Base-by-base conservation (phyloP, 805 yeast genomes). In the Monosporozyma solicola region DNA sequence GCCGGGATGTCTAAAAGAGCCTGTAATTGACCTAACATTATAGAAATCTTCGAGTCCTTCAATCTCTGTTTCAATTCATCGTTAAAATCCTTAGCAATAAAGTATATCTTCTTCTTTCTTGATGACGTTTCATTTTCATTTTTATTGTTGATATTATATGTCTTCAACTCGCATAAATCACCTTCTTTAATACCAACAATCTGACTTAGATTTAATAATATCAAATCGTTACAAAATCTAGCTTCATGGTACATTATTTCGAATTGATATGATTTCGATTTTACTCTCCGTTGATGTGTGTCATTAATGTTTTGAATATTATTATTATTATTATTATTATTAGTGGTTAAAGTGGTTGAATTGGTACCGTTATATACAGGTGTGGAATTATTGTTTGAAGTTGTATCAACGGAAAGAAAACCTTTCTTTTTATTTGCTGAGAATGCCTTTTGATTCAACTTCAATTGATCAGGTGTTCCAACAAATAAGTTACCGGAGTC, bases 131-230 rank as follows among this genome's bases (percentile, higher is more conserved):
- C 31, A 25, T 46, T 20, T 13, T 41, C 9, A 13, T 22, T 8
- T 7, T 24, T 8, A 49, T 50, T 51, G 32, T 52, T 52, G 44
- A 61, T 62, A 50, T 69, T 72, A 31, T 77, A 73, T 32, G 83
- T 75, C 56, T 74, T 78, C 46, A 86, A 61, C 65, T 88, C 95
- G 24, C 88, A 91, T 7, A 87, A 68, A 61, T 85, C 87, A 16
- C 95, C 96, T n/a, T 76, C 81, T 51, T 73, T 72, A 1, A 87
- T 79, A 0, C 84, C 85, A 0, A 87, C 85, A 0, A 87, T 57
- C 3, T 80, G 70, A 0, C 72, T 61, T 20, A 82, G 67, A 61
- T 88, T 91, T 1, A 90, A 61, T 47, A 85, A 65, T 2, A 90
- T 86, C 39, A 79, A 80, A 39, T 82, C 83, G 1, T 71, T 45